Evolutionary conservation across 1,284 basidiomycete genomes (phyloP).

Genomic region (Ganoderma meredithae): DNA sequence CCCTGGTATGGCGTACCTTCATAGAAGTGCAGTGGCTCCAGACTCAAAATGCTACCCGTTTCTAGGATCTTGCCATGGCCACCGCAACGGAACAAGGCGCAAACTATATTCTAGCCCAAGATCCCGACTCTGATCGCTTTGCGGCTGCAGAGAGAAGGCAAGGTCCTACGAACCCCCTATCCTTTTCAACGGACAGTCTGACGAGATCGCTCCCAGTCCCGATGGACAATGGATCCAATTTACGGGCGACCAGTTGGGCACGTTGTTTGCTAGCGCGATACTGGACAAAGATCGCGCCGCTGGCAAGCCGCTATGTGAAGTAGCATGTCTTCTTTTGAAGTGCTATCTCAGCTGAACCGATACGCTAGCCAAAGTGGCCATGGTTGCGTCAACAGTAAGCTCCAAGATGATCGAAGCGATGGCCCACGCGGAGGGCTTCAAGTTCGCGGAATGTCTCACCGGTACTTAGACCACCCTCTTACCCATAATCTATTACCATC

Average conservation of each 20-base stretch:
- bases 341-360: background rate
- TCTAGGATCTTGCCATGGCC: constrained; percentile 71
- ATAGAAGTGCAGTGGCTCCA: no score
- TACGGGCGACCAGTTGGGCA: constrained; percentile 85
- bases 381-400: constrained; percentile 88
- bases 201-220: constrained; percentile 42
- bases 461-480: constrained; percentile 49
- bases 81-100: constrained; percentile 62
- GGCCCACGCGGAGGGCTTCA: constrained; percentile 78
- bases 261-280: constrained; percentile 72
- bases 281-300: constrained; percentile 66
- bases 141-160: constrained; percentile 79
- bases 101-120: constrained; percentile 80
- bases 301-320: constrained; percentile 62
- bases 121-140: constrained; percentile 87
- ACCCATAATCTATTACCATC: background rate
- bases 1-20: constrained; percentile 20
- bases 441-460: constrained; percentile 83
- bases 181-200: constrained; percentile 5
- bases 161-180: constrained; percentile 22
- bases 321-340: background rate
- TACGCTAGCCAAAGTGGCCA: constrained; percentile 67
- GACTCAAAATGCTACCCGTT: background rate
- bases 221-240: constrained; percentile 74
- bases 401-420: constrained; percentile 87